phyloP scores from a whole-genome alignment of 495 filamentous ascomycete species.

The Neurospora terricola region DNA sequence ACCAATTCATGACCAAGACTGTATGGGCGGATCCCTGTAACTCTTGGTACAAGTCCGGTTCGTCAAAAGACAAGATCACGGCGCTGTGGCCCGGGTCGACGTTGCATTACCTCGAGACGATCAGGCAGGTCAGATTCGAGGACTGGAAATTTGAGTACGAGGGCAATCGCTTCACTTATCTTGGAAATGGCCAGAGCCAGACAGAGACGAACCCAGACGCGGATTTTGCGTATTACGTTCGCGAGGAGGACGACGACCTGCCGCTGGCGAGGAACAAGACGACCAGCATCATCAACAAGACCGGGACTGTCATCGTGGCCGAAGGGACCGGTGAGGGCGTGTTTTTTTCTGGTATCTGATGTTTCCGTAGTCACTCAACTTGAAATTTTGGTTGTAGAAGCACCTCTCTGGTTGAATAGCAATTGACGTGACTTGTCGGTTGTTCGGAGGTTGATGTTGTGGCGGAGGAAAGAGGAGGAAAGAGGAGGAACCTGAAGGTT shows the following conservation, averaged over 20 bases:
- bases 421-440: not conserved
- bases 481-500: too few species aligned
- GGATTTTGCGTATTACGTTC: not conserved
- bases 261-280: not conserved
- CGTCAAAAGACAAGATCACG: slow-evolving; percentile 32
- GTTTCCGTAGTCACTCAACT: not conserved
- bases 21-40: slow-evolving; percentile 38
- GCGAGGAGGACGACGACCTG: not conserved
- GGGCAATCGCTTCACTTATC: not conserved
- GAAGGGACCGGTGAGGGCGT: not conserved
- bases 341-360: not conserved
- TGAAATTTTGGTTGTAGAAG: not conserved
- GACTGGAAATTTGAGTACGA: not conserved
- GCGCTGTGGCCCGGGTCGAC: slow-evolving; percentile 19
- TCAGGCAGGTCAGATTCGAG: not conserved
- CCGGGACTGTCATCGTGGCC: not conserved
- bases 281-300: not conserved
- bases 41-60: slow-evolving; percentile 41
- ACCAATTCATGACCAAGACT: slow-evolving; percentile 33
- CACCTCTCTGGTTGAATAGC: not conserved
- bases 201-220: not conserved
- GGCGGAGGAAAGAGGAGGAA: not conserved
- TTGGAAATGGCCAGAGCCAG: not conserved
- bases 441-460: not conserved
- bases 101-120: not conserved